These are phyloP conservation scores for Geranium rotundifolium DNA, from an alignment of 345 rosid species.

Conservation along the genomic window DNA sequence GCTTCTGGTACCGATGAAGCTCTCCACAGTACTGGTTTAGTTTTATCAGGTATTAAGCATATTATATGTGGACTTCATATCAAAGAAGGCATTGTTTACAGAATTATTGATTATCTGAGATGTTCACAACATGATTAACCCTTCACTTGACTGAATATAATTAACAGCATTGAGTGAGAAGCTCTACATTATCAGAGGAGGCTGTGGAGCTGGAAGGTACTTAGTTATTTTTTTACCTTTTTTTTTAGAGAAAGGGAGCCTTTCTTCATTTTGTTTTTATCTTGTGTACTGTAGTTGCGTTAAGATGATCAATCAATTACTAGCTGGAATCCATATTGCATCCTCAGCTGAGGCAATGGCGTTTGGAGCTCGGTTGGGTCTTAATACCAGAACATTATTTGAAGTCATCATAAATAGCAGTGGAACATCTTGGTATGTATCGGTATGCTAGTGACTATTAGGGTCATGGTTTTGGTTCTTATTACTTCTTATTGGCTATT, in stretches of 20 bases:
- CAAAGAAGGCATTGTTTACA: background rate
- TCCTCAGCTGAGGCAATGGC: slow-evolving; percentile 98
- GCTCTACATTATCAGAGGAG: slow-evolving; percentile 84
- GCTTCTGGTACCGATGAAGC: slow-evolving; percentile 83
- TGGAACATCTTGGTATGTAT: slow-evolving; percentile 82
- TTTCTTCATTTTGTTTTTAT: background rate
- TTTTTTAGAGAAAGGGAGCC: background rate
- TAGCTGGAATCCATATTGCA: slow-evolving; percentile 98
- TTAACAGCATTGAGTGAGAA: slow-evolving; percentile 83
- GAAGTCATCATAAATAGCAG: slow-evolving; percentile 43
- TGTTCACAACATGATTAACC: slow-evolving; percentile 14
- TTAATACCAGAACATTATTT: slow-evolving; percentile 62
- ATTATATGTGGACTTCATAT: background rate
- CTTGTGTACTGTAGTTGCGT: slow-evolving; percentile 36
- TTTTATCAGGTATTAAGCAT: slow-evolving; percentile 55
- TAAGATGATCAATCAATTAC: slow-evolving; percentile 93
- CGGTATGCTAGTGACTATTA: background rate
- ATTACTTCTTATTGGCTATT: no score
- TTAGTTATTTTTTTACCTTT: background rate
- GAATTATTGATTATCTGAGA: slow-evolving; percentile 3
- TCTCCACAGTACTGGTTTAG: slow-evolving; percentile 47
- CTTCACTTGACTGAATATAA: slow-evolving; percentile 6
- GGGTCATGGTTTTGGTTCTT: no score
- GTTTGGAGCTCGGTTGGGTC: slow-evolving; percentile 85
- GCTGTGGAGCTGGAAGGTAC: slow-evolving; percentile 96